Percentiles rank a stretch among this genome's conserved stretches.
Evolutionary conservation across 192 early-diverging fungal genomes (phyloP).

Genomic region (Pilaira anomala): DNA sequence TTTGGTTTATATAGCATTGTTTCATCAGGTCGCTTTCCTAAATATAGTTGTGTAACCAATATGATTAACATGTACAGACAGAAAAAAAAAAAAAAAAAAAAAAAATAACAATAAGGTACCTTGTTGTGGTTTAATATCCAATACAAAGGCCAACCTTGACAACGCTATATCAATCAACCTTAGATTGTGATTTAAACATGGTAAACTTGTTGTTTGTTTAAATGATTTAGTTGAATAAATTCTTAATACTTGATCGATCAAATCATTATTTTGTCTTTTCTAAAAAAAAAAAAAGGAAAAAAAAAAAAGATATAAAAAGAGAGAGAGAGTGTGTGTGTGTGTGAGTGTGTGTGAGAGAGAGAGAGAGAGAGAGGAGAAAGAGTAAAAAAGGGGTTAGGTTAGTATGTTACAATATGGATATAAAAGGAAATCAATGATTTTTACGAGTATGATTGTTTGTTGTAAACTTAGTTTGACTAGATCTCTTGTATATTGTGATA

Average conservation of each 20-base stretch:
- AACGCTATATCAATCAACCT: constrained; percentile 1
- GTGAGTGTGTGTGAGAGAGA: too few relatives aligned
- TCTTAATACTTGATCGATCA: constrained; percentile 6
- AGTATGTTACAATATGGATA: neutral
- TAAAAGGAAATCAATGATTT: neutral
- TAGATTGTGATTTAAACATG: constrained; percentile 2
- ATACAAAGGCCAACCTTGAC: neutral
- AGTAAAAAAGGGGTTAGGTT: too few relatives aligned
- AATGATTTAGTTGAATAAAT: neutral
- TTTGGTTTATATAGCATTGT: constrained; percentile 7
- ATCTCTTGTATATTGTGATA: constrained; percentile 7
- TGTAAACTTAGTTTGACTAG: constrained; percentile 13
- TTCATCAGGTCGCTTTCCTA: neutral
- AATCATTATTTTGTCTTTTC: constrained; percentile 2
- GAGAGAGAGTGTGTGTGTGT: too few relatives aligned
- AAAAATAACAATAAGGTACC: neutral
- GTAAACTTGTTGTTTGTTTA: neutral
- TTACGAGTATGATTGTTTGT: constrained; percentile 9
- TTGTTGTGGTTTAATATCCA: too few relatives aligned
- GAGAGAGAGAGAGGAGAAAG: too few relatives aligned
- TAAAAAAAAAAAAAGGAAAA: too few relatives aligned
- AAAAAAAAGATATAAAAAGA: too few relatives aligned
- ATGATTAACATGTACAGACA: neutral
- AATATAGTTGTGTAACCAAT: neutral
- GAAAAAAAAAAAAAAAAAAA: constrained; percentile 1